Base-by-base conservation (phyloP, 2,329 filamentous ascomycete genomes). In the Hypoxylon sp. region DNA sequence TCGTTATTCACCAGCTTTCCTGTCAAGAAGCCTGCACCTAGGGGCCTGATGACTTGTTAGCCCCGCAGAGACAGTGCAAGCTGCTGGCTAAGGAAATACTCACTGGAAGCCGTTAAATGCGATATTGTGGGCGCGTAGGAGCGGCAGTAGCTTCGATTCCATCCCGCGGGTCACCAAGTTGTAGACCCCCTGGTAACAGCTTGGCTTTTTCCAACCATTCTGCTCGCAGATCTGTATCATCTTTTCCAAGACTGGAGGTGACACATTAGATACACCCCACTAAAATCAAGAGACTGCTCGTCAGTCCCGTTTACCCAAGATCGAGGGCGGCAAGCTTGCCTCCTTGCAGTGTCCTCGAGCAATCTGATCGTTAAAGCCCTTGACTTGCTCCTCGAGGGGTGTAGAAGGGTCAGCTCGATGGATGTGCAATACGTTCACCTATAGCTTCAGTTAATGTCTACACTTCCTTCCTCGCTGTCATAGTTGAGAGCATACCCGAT, bases 151-250 rank as follows among this genome's bases (percentile, higher is more conserved):
- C 10, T 65, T 60, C 2, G 64, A 67, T 48, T 79, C 77, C 48
- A 68, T 67, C 4, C 67, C 68, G 4, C 76, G 75, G 5, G 70
- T 69, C 6, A 77, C 57, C 3, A 75, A 55, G 51, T 70, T 77
- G 58, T 78, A 78, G 10, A 71, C 68, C 24, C 75, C 76, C 41
- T 79, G 76, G 46, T 78, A 79, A 50, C 70, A 73, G 4, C 58
- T 68, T 0, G 75, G 76, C 46, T 76, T 75, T n/a, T 65, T 55
- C 64, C 71, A 75, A 29, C 64, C 66, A 2, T 74, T 68, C 37
- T 67, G 40, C 17, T 75, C 73, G 60, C 71, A 74, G 13, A 75
- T 59, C 3, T 64, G 60, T 23, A 77, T 55, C 21, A 71, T 72
- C 15, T 71, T 55, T 46, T 71, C 57, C 1, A 78, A 65, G 15